These are phyloP conservation scores for Glarea lozoyensis DNA, from an alignment of 495 filamentous ascomycete species.

Conservation along the genomic window DNA sequence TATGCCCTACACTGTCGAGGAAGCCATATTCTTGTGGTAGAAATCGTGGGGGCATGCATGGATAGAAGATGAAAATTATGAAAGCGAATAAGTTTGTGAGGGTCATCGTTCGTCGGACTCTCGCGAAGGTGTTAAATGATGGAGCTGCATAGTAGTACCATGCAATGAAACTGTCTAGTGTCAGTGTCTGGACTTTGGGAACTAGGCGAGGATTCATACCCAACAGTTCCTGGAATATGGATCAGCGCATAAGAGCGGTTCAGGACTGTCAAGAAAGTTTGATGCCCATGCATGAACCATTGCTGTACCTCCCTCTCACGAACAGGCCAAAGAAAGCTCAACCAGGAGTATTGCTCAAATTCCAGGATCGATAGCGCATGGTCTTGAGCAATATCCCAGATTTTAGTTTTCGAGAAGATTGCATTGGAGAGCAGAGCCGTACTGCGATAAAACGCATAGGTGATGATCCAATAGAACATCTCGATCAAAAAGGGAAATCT, in stretches of 20 bases:
- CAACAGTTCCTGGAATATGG: slow-evolving; percentile 59
- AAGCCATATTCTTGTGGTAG: slow-evolving; percentile 52
- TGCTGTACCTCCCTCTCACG: slow-evolving; percentile 45
- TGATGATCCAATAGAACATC: slow-evolving; percentile 63
- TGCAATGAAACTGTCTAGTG: slow-evolving; percentile 43
- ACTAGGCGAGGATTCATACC: slow-evolving; percentile 33
- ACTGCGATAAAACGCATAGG: slow-evolving; percentile 50
- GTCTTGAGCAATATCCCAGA: slow-evolving; percentile 57
- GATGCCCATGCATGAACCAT: slow-evolving; percentile 51
- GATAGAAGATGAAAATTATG: slow-evolving; percentile 51
- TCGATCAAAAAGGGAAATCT: slow-evolving; percentile 62
- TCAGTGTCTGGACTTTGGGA: not conserved
- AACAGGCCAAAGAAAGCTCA: slow-evolving; percentile 47
- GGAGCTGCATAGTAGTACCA: slow-evolving; percentile 59
- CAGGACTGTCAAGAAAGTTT: slow-evolving; percentile 44
- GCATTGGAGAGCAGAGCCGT: slow-evolving; percentile 38
- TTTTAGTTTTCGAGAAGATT: slow-evolving; percentile 49
- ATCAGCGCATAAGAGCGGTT: slow-evolving; percentile 57
- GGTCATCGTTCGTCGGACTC: slow-evolving; percentile 52
- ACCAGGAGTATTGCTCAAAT: slow-evolving; percentile 45
- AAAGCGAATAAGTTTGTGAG: slow-evolving; percentile 56
- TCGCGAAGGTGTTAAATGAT: slow-evolving; percentile 43
- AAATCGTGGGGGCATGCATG: slow-evolving; percentile 56
- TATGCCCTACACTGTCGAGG: slow-evolving; percentile 53
- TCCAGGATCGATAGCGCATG: slow-evolving; percentile 55